phyloP scores from a whole-genome alignment of 441 rosid genomes.

The Viola pubescens region DNA sequence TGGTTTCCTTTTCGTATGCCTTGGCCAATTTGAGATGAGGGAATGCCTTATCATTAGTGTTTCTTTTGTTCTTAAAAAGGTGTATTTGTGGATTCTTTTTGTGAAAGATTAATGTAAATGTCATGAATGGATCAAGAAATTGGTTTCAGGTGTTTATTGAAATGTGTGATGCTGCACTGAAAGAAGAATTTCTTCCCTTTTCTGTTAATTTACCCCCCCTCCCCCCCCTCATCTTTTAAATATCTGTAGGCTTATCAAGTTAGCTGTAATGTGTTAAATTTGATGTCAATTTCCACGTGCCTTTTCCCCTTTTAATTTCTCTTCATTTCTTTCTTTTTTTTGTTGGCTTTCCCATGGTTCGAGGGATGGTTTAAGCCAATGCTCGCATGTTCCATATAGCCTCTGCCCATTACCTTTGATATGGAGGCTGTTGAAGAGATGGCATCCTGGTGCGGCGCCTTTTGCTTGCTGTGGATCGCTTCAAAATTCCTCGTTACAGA shows the following conservation, averaged over 20 bases:
- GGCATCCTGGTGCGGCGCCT: constrained; percentile 29
- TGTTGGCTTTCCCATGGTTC: constrained; percentile 16
- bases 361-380: constrained; percentile 32
- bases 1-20: too few species aligned
- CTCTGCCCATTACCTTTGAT: constrained; percentile 30
- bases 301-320: constrained; percentile 20
- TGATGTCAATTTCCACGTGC: constrained; percentile 18
- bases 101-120: constrained; percentile 5
- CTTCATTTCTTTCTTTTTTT: constrained; percentile 12
- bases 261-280: constrained; percentile 14
- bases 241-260: constrained; percentile 6
- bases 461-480: constrained; percentile 19
- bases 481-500: constrained; percentile 1
- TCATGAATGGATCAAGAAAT: constrained; percentile 5
- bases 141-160: background rate
- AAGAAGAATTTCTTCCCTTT: constrained; percentile 1
- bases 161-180: background rate
- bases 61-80: background rate
- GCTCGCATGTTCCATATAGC: constrained; percentile 24
- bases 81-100: background rate
- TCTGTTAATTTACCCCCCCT: background rate
- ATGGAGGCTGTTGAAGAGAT: constrained; percentile 27
- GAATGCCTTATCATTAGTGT: background rate
- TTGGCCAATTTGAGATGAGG: too few species aligned
- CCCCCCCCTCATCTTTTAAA: background rate